These are phyloP conservation scores for Metschnikowia amazonensis DNA, from an alignment of 805 yeast species.

Conservation along the genomic window DNA sequence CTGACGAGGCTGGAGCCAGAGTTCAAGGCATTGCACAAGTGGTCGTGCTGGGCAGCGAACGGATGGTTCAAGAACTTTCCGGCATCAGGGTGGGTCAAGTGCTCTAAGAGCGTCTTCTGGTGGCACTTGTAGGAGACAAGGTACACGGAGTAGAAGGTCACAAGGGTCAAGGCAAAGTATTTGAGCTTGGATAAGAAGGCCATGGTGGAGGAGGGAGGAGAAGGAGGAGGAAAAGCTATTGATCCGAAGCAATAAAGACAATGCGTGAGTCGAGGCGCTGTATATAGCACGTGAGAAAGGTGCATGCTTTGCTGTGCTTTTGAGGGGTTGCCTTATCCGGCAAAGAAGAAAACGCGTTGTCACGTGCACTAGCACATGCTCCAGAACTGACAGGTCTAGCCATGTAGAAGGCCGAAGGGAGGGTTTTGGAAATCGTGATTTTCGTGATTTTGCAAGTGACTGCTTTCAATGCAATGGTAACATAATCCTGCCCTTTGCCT, in stretches of 20 bases:
- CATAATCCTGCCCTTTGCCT: too few species aligned
- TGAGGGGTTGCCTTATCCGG: constrained; percentile 3
- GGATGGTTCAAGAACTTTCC: constrained; percentile 36
- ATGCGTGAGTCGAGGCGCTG: constrained; percentile 2
- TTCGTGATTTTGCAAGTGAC: too few species aligned
- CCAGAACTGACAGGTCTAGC: too few species aligned
- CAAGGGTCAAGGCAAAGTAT: constrained; percentile 21
- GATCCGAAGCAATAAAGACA: constrained; percentile 2
- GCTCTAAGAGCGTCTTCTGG: constrained; percentile 27
- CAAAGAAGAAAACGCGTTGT: not conserved
- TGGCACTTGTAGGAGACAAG: constrained; percentile 40
- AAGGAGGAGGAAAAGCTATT: not conserved
- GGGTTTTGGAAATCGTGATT: too few species aligned
- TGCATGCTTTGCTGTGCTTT: constrained; percentile 6
- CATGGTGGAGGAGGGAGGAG: constrained; percentile 9
- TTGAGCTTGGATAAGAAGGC: constrained; percentile 18
- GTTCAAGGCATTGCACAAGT: constrained; percentile 32
- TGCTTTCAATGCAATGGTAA: too few species aligned
- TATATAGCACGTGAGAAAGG: constrained; percentile 7
- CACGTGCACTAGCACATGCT: not conserved
- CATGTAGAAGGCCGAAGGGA: too few species aligned
- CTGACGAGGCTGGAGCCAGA: constrained; percentile 25
- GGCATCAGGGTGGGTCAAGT: constrained; percentile 19
- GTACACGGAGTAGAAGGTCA: constrained; percentile 34
- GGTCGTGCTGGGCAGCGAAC: constrained; percentile 32